Percentiles rank a stretch among this genome's conserved stretches.
These are phyloP conservation scores for Eutrema heterophyllum DNA, from an alignment of 345 rosid species.

Conservation along the genomic window DNA sequence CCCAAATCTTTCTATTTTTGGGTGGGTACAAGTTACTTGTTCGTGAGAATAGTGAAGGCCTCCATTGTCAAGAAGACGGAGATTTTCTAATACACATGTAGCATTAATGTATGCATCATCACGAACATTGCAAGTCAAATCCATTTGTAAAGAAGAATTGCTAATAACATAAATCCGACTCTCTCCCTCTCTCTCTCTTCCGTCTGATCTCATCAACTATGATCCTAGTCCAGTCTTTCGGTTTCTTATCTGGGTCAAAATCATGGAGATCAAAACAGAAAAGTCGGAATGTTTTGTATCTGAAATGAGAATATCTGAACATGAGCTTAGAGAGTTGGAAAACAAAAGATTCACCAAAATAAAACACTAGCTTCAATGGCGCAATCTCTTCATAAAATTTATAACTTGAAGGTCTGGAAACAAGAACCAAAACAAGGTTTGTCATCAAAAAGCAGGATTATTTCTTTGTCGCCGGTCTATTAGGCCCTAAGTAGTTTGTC, in stretches of 20 bases:
- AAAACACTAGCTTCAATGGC: neutral
- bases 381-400: neutral
- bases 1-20: neutral
- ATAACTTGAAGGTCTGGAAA: neutral
- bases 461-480: slow-evolving; percentile 58
- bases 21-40: slow-evolving; percentile 16
- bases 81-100: slow-evolving; percentile 14
- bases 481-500: slow-evolving; percentile 81
- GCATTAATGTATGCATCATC: slow-evolving; percentile 1
- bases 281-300: neutral
- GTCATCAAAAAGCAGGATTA: neutral
- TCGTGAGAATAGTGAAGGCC: slow-evolving; percentile 12
- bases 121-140: slow-evolving; percentile 4
- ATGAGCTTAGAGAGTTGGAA: neutral
- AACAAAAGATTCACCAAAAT: neutral
- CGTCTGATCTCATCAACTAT: neutral
- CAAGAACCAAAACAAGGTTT: slow-evolving; percentile 13
- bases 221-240: neutral
- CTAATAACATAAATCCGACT: no score
- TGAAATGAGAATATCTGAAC: neutral
- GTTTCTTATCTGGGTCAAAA: neutral
- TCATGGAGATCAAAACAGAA: neutral
- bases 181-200: no score
- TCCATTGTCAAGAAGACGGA: slow-evolving; percentile 8
- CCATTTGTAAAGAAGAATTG: no score